Evolutionary conservation across 257 asterid genomes (phyloP).

Genomic region (Plantago elongata): DNA sequence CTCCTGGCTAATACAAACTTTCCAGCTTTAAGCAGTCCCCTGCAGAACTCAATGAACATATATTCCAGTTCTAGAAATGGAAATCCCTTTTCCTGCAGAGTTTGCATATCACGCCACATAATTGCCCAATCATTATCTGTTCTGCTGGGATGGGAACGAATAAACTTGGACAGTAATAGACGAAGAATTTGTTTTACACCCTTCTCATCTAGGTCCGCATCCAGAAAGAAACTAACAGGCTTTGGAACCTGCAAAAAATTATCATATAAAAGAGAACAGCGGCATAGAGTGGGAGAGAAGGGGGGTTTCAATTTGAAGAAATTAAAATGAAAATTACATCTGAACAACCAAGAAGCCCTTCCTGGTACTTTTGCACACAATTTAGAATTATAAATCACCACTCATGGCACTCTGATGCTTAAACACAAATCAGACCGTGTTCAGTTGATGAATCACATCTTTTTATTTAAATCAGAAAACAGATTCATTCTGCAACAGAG

Average conservation of each 20-base stretch:
- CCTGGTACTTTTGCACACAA: too few species aligned
- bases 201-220: constrained; percentile 63
- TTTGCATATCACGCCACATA: constrained; percentile 92
- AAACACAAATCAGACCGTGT: too few species aligned
- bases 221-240: constrained; percentile 72
- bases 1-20: constrained; percentile 90
- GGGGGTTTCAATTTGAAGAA: too few species aligned
- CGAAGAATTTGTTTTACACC: constrained; percentile 89
- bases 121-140: constrained; percentile 94
- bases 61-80: constrained; percentile 86
- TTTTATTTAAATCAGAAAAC: too few species aligned
- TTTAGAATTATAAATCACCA: too few species aligned
- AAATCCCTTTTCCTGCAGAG: constrained; percentile 92
- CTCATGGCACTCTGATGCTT: too few species aligned
- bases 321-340: too few species aligned
- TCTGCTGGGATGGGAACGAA: constrained; percentile 78
- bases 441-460: too few species aligned
- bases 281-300: too few species aligned
- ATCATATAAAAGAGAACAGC: background rate
- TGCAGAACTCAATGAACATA: constrained; percentile 83
- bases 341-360: too few species aligned
- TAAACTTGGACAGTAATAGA: constrained; percentile 84
- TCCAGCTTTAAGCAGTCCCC: constrained; percentile 97
- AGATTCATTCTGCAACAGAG: too few species aligned
- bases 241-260: constrained; percentile 67